phyloP scores from a whole-genome alignment of 257 asterid genomes.

The Solanum virginianum region DNA sequence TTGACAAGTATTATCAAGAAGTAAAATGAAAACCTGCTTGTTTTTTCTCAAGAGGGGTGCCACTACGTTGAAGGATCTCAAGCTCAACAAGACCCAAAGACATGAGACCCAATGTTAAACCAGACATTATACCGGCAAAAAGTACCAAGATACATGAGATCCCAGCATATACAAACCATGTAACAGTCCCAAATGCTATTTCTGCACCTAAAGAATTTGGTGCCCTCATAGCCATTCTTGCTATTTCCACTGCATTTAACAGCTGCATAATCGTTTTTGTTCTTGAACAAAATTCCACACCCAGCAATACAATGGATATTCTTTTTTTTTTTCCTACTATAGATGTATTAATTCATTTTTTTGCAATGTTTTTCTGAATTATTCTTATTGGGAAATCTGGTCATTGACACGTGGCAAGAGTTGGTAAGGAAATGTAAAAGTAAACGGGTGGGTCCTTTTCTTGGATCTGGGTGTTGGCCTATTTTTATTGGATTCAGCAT shows the following conservation, averaged over 20 bases:
- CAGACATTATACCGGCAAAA: constrained; percentile 93
- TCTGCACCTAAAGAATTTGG: constrained; percentile 39
- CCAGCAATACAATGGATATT: not conserved
- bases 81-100: constrained; percentile 88
- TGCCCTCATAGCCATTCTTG: constrained; percentile 27
- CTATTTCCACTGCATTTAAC: constrained; percentile 45
- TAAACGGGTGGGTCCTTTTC: not conserved
- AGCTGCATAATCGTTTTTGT: constrained; percentile 28
- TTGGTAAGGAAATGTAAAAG: not conserved
- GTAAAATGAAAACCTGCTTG: constrained; percentile 45
- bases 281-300: not conserved
- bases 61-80: constrained; percentile 92
- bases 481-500: not conserved
- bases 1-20: not conserved
- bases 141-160: constrained; percentile 65
- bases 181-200: constrained; percentile 62
- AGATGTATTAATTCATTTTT: not conserved
- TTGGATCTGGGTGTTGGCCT: not conserved
- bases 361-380: not conserved
- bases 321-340: not conserved
- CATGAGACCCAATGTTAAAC: constrained; percentile 86
- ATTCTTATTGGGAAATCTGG: not conserved
- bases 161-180: constrained; percentile 77
- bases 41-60: constrained; percentile 62
- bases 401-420: not conserved